Evolutionary conservation across 345 rosid genomes (phyloP).

Genomic region (Brassica napus): Da-Ae NC_063436.1:18739001-18739500

Average conservation of each 20-base stretch:
- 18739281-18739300: too few relatives aligned
- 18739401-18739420: too few relatives aligned
- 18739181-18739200: constrained; percentile 68
- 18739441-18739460: too few relatives aligned
- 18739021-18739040: constrained; percentile 1
- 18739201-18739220: constrained; percentile 47
- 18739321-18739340: too few relatives aligned
- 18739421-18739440: too few relatives aligned
- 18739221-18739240: constrained; percentile 37
- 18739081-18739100: constrained; percentile 47
- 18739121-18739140: constrained; percentile 42
- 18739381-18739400: too few relatives aligned
- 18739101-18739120: constrained; percentile 62
- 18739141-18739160: constrained; percentile 51
- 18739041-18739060: not conserved
- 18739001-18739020: not conserved
- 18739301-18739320: too few relatives aligned
- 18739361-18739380: too few relatives aligned
- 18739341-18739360: too few relatives aligned
- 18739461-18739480: too few relatives aligned
- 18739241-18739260: not conserved
- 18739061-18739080: constrained; percentile 31
- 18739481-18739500: too few relatives aligned
- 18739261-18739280: too few relatives aligned
- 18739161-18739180: constrained; percentile 49